phyloP scores from a whole-genome alignment of 208 protist species.

The Vickermania spadyakhi region DNA sequence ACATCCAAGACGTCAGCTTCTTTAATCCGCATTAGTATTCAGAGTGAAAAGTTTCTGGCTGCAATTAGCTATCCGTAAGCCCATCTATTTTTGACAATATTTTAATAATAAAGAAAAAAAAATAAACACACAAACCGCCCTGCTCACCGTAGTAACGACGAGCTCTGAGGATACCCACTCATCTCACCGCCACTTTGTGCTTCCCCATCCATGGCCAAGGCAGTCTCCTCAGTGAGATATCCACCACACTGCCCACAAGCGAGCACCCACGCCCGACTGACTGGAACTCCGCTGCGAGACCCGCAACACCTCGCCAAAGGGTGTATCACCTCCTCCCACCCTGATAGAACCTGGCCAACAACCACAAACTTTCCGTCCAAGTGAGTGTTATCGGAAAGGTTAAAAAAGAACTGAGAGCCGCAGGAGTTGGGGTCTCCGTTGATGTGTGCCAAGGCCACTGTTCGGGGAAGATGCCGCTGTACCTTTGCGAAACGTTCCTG shows the following conservation, averaged over 20 bases:
- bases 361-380: slow-evolving; percentile 90
- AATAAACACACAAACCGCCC: too few relatives aligned
- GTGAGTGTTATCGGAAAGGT: slow-evolving; percentile 62
- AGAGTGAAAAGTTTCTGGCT: too few relatives aligned
- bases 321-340: slow-evolving; percentile 76
- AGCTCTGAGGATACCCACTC: too few relatives aligned
- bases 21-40: too few relatives aligned
- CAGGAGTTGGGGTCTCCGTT: slow-evolving; percentile 68
- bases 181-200: slow-evolving; percentile 32
- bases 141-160: too few relatives aligned
- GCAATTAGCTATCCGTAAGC: too few relatives aligned
- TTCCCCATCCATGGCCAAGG: slow-evolving; percentile 38
- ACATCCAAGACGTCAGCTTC: too few relatives aligned
- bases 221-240: slow-evolving; percentile 49
- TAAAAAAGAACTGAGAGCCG: slow-evolving; percentile 93
- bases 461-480: slow-evolving; percentile 68
- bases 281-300: slow-evolving; percentile 73
- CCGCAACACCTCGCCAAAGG: slow-evolving; percentile 43
- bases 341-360: slow-evolving; percentile 81
- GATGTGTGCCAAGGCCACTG: slow-evolving; percentile 80
- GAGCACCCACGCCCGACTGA: slow-evolving; percentile 81
- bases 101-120: too few relatives aligned
- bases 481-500: slow-evolving; percentile 93
- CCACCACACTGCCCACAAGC: slow-evolving; percentile 85
- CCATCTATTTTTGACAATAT: too few relatives aligned